phyloP scores from a whole-genome alignment of 2,329 filamentous ascomycete genomes.

The Tolypocladium capitatum region DNA sequence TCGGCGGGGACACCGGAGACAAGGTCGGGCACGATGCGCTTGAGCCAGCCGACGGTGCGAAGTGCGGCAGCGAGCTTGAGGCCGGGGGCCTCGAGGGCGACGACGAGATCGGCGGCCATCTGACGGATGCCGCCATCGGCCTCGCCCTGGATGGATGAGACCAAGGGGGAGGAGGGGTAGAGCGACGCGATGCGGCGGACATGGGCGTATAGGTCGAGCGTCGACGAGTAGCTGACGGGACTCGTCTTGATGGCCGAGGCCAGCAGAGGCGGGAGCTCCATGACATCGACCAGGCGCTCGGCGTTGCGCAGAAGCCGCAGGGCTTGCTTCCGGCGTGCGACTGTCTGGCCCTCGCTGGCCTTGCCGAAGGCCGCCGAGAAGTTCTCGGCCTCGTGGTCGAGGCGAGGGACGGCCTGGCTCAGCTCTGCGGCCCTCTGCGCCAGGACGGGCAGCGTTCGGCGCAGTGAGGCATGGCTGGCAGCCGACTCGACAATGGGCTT shows the following conservation, averaged over 20 bases:
- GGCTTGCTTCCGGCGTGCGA: constrained; percentile 64
- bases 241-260: constrained; percentile 59
- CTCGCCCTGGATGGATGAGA: constrained; percentile 59
- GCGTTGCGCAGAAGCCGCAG: constrained; percentile 76
- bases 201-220: constrained; percentile 85
- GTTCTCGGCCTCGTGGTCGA: constrained; percentile 64
- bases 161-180: constrained; percentile 65
- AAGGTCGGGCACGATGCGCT: constrained; percentile 73
- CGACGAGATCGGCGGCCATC: constrained; percentile 75
- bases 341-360: constrained; percentile 51
- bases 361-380: constrained; percentile 80
- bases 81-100: constrained; percentile 59
- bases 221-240: constrained; percentile 70
- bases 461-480: constrained; percentile 60
- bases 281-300: constrained; percentile 77
- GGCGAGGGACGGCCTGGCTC: constrained; percentile 56
- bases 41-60: constrained; percentile 81
- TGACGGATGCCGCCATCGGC: constrained; percentile 79
- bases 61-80: constrained; percentile 84
- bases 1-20: constrained; percentile 28
- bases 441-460: constrained; percentile 57
- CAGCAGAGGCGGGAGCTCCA: constrained; percentile 78
- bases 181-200: constrained; percentile 74
- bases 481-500: constrained; percentile 72
- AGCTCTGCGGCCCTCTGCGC: constrained; percentile 53